These are phyloP conservation scores for Athelia sp. DNA, from an alignment of 1,284 basidiomycete species.

Conservation along the genomic window DNA sequence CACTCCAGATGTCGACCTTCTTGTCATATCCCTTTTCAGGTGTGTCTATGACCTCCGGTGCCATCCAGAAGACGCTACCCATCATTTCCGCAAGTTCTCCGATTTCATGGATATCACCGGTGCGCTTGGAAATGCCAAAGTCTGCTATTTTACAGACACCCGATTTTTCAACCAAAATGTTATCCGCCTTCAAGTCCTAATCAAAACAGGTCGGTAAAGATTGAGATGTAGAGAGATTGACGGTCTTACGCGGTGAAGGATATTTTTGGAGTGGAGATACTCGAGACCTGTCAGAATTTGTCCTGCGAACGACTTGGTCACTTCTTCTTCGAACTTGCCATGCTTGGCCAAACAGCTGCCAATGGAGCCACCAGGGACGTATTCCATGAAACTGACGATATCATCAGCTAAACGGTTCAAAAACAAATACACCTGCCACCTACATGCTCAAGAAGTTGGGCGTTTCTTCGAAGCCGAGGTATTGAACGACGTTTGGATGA, in stretches of 20 bases:
- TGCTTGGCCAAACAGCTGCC: constrained; percentile 90
- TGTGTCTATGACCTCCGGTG: constrained; percentile 93
- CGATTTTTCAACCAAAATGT: constrained; percentile 91
- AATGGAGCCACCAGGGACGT: constrained; percentile 96
- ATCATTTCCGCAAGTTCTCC: constrained; percentile 86
- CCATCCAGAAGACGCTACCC: constrained; percentile 99
- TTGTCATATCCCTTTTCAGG: constrained; percentile 87
- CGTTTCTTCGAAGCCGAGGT: constrained; percentile 96
- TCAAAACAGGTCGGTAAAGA: constrained; percentile 6
- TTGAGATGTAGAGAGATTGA: not conserved
- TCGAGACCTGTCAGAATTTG: constrained; percentile 93
- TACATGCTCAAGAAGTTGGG: constrained; percentile 89
- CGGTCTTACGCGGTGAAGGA: constrained; percentile 79
- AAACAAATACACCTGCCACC: constrained; percentile 25
- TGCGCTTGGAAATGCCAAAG: constrained; percentile 94
- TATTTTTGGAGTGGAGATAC: constrained; percentile 89
- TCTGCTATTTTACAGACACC: constrained; percentile 98
- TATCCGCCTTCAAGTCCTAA: constrained; percentile 96
- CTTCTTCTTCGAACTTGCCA: constrained; percentile 89
- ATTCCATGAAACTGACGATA: constrained; percentile 83
- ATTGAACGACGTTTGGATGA: constrained; percentile 96
- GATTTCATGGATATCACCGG: constrained; percentile 80
- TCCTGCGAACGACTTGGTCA: constrained; percentile 88
- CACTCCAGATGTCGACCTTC: constrained; percentile 98
- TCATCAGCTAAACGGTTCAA: constrained; percentile 6